Evolutionary conservation across 139 green algal species (phyloP), one percentile per base, ranked within the genome.

Genomic region (Trebouxia sp.): DNA sequence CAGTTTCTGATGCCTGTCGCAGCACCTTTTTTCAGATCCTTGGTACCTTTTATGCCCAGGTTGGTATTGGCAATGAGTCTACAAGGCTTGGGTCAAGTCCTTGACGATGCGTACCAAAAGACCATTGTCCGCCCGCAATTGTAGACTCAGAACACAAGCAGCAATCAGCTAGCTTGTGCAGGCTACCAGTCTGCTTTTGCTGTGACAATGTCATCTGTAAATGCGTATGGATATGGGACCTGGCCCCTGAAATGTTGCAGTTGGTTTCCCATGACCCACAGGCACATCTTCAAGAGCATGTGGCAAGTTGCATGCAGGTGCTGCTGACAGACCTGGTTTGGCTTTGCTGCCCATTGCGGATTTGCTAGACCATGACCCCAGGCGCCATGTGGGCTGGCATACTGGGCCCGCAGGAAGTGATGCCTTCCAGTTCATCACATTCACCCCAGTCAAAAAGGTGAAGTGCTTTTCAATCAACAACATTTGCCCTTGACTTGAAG

Each of bases 301-400:
- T n/a, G n/a, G n/a, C n/a, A 51, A 47, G 11, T 22, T 39, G 65
- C 32, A 20, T 24, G 38, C 65, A 74, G 65, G 75, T 51, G 78
- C 20, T 20, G 41, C 41, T 28, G n/a, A 38, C 28, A 41, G 50
- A 65, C 22, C 37, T 11, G 50, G 43, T 5, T 58, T 86, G 45
- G 78, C 79, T 5, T 56, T 86, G 35, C 39, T 86, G n/a, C 81
- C 86, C 45, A 79, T 92, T 15, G 79, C 85, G 30, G 88, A 92
- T 69, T 86, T 92, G 88, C 85, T 89, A 32, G 83, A 92, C 78
- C 88, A 92, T 80, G 47, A 55, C 28, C 79, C 82, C 26, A 37
- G 56, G 12, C 58, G 55, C 0, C 58, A 82, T 53, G 83, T 86
- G 8, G 83, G 83, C 28, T 92, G 88, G 88, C 88, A 92, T 79